A percentile compares a stretch with the other conserved stretches of the same genome.
phyloP scores from a whole-genome alignment of 345 rosid species.

The Dovyalis caffra region DNA sequence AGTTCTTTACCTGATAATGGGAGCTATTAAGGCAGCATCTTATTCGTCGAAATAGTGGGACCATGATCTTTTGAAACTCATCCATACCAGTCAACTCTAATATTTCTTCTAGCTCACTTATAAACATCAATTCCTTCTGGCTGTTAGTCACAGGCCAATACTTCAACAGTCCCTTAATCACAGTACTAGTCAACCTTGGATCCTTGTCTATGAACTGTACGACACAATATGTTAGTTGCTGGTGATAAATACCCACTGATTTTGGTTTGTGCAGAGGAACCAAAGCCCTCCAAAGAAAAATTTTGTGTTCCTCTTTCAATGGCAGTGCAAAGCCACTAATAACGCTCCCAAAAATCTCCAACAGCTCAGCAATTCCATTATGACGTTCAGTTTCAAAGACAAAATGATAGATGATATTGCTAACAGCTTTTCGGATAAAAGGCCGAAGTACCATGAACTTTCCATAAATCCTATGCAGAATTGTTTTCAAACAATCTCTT shows the following conservation, averaged over 20 bases:
- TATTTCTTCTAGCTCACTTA: slow-evolving; percentile 81
- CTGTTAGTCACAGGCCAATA: slow-evolving; percentile 83
- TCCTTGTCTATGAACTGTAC: slow-evolving; percentile 75
- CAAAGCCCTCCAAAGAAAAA: slow-evolving; percentile 57
- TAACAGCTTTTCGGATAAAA: slow-evolving; percentile 64
- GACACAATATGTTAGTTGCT: slow-evolving; percentile 68
- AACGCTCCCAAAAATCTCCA: slow-evolving; percentile 80
- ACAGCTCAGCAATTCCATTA: slow-evolving; percentile 69
- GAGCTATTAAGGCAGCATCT: slow-evolving; percentile 68
- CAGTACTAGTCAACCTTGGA: slow-evolving; percentile 51
- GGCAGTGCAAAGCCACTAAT: slow-evolving; percentile 81
- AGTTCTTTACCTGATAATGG: slow-evolving; percentile 63
- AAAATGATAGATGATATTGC: slow-evolving; percentile 66
- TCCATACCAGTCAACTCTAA: slow-evolving; percentile 56
- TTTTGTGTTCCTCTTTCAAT: slow-evolving; percentile 70
- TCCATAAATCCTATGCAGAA: slow-evolving; percentile 67
- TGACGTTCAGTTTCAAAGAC: slow-evolving; percentile 72
- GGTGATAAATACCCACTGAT: slow-evolving; percentile 68
- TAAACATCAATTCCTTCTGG: slow-evolving; percentile 84
- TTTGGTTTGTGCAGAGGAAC: slow-evolving; percentile 81
- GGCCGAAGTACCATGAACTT: slow-evolving; percentile 76
- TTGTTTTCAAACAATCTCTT: slow-evolving; percentile 72
- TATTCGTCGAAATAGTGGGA: slow-evolving; percentile 61
- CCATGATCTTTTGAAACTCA: slow-evolving; percentile 64
- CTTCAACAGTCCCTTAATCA: slow-evolving; percentile 63